phyloP scores from a whole-genome alignment of 2,329 filamentous ascomycete species.

The Spiromastix sp. region DNA sequence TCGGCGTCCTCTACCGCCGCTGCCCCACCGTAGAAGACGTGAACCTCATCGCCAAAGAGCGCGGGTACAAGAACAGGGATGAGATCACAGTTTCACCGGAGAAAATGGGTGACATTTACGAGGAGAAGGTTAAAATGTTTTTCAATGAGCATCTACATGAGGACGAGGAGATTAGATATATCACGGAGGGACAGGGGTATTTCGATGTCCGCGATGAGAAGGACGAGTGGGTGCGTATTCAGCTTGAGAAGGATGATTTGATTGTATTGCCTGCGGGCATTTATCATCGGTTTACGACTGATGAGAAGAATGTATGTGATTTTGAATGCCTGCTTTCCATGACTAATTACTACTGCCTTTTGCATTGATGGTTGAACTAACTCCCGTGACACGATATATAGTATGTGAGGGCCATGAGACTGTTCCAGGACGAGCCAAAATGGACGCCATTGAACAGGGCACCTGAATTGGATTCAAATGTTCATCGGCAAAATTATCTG shows the following conservation, averaged over 20 bases:
- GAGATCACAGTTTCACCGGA: slow-evolving; percentile 80
- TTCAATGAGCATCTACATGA: slow-evolving; percentile 95
- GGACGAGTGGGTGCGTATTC: slow-evolving; percentile 83
- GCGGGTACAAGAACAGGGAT: slow-evolving; percentile 89
- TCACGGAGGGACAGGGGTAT: slow-evolving; percentile 76
- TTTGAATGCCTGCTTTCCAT: too few relatives aligned
- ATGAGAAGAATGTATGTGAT: slow-evolving; percentile 70
- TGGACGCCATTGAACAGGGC: slow-evolving; percentile 89
- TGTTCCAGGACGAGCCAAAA: slow-evolving; percentile 98
- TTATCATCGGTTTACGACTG: slow-evolving; percentile 95
- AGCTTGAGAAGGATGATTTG: slow-evolving; percentile 75
- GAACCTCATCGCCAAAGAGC: slow-evolving; percentile 60
- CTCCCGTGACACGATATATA: slow-evolving; percentile 27
- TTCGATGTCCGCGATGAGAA: slow-evolving; percentile 80
- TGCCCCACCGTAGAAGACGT: slow-evolving; percentile 57
- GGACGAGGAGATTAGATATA: slow-evolving; percentile 96
- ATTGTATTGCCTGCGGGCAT: slow-evolving; percentile 92
- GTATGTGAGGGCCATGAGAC: slow-evolving; percentile 91
- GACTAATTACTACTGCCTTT: too few relatives aligned
- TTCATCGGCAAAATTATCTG: slow-evolving; percentile 69
- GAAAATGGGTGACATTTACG: slow-evolving; percentile 77
- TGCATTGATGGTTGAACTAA: too few relatives aligned
- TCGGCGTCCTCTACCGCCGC: slow-evolving; percentile 73
- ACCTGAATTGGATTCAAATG: slow-evolving; percentile 64
- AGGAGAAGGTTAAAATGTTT: slow-evolving; percentile 87